Conservation (phyloP, 2,329 filamentous ascomycete species). For the Epichloe typhina region DNA sequence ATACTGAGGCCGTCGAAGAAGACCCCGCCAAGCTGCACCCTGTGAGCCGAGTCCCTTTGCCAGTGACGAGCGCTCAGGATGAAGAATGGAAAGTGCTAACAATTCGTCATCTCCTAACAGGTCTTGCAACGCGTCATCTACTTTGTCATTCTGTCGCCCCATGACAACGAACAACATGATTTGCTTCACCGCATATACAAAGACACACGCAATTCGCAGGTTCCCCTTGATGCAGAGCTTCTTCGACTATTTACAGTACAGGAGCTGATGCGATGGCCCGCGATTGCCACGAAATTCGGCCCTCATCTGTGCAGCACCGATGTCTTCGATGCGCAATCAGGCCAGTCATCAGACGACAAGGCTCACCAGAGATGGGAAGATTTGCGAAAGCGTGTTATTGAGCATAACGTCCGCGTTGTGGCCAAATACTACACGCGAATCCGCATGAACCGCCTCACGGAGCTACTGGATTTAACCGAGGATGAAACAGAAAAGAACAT, state of each 20-base stretch:
- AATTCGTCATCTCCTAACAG: slow-evolving; percentile 29
- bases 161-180: slow-evolving; percentile 98
- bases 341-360: slow-evolving; percentile 61
- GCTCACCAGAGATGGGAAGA: slow-evolving; percentile 83
- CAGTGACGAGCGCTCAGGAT: neutral
- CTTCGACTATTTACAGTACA: slow-evolving; percentile 90
- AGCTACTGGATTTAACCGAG: slow-evolving; percentile 81
- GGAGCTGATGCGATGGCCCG: slow-evolving; percentile 97
- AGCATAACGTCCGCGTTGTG: slow-evolving; percentile 95
- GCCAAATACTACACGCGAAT: slow-evolving; percentile 99
- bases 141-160: slow-evolving; percentile 89
- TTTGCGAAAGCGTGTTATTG: slow-evolving; percentile 93
- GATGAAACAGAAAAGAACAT: slow-evolving; percentile 99
- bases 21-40: slow-evolving; percentile 75
- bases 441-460: slow-evolving; percentile 76
- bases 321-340: slow-evolving; percentile 61
- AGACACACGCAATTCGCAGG: slow-evolving; percentile 67
- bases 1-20: slow-evolving; percentile 89
- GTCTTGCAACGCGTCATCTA: slow-evolving; percentile 91
- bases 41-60: slow-evolving; percentile 36
- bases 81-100: neutral
- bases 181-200: slow-evolving; percentile 85
- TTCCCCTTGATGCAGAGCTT: slow-evolving; percentile 70
- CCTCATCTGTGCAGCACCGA: slow-evolving; percentile 80
- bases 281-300: slow-evolving; percentile 79